phyloP scores from a whole-genome alignment of 192 early-diverging fungal species.

The Neocallimastix lanati region DNA sequence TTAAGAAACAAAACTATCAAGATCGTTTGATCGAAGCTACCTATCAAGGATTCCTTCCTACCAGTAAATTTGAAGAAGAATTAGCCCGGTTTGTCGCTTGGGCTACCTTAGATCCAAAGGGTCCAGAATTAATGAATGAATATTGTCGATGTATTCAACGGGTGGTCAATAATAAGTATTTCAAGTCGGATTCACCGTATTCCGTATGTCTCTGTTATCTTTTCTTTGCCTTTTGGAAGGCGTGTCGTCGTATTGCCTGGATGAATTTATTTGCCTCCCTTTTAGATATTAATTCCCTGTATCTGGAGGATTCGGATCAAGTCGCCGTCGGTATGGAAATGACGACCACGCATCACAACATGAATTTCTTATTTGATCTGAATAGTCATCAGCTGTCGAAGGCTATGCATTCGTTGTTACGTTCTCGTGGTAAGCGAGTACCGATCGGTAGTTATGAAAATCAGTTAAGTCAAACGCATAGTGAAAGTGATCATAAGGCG shows the following conservation, averaged over 20 bases:
- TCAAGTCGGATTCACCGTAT: background rate
- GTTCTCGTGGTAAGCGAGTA: conserved; percentile 4
- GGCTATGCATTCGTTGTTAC: conserved; percentile 9
- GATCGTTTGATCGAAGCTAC: background rate
- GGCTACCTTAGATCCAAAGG: background rate
- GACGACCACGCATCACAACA: conserved; percentile 15
- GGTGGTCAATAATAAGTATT: background rate
- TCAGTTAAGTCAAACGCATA: background rate
- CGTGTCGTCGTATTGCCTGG: conserved; percentile 11
- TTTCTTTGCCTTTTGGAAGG: conserved; percentile 16
- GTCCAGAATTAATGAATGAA: background rate
- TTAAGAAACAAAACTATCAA: background rate
- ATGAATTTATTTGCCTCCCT: conserved; percentile 12
- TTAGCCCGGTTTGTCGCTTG: background rate
- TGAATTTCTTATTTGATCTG: conserved; percentile 11
- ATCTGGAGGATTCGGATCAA: conserved; percentile 17
- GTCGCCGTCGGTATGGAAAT: conserved; percentile 21
- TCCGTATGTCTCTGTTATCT: conserved; percentile 8
- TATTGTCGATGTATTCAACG: background rate
- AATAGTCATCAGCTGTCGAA: conserved; percentile 8
- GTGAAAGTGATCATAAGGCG: background rate
- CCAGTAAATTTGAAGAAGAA: background rate
- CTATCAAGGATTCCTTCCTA: background rate
- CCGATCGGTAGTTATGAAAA: background rate
- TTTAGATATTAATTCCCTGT: conserved; percentile 13